Conservation (phyloP, 768 basidiomycete genomes). For the Trametes cinnabarina region DNA sequence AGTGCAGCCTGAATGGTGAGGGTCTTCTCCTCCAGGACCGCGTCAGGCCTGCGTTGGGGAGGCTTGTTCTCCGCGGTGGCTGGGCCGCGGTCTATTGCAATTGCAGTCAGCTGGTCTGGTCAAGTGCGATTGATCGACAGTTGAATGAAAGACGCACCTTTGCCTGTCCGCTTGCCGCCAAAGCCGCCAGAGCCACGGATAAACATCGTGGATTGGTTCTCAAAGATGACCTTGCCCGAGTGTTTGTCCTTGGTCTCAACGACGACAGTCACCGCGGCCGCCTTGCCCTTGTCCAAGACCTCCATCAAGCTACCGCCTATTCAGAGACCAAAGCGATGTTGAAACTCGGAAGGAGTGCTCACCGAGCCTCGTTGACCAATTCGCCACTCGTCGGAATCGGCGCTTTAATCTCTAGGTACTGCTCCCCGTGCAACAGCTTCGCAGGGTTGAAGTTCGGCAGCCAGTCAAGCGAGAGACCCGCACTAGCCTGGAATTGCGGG, state of each 20-base stretch:
- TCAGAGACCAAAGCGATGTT: not conserved
- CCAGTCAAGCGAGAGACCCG: slow-evolving; percentile 72
- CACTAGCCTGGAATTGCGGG: slow-evolving; percentile 80
- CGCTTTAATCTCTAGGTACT: slow-evolving; percentile 84
- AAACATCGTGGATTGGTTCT: slow-evolving; percentile 90
- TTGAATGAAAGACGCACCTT: slow-evolving; percentile 49
- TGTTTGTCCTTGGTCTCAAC: slow-evolving; percentile 78
- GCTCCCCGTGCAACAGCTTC: slow-evolving; percentile 97
- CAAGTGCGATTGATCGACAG: not conserved
- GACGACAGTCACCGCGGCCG: slow-evolving; percentile 80
- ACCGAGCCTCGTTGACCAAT: slow-evolving; percentile 73
- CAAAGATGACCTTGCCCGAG: slow-evolving; percentile 79
- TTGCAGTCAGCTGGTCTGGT: not conserved
- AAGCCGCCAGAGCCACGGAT: slow-evolving; percentile 96
- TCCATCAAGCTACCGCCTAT: slow-evolving; percentile 57
- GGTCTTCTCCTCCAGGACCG: slow-evolving; percentile 87
- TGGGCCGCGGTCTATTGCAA: slow-evolving; percentile 73
- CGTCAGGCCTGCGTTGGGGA: slow-evolving; percentile 84
- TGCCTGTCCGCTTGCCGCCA: slow-evolving; percentile 83
- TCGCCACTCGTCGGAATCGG: slow-evolving; percentile 85
- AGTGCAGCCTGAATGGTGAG: slow-evolving; percentile 78
- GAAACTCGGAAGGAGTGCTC: slow-evolving; percentile 19
- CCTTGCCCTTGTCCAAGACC: slow-evolving; percentile 89
- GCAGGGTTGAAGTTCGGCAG: slow-evolving; percentile 95
- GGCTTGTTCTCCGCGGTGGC: slow-evolving; percentile 79